Percentiles rank a stretch among this genome's conserved stretches.
phyloP scores from a whole-genome alignment of 257 asterid species.

The Anisodus tanguticus region DNA sequence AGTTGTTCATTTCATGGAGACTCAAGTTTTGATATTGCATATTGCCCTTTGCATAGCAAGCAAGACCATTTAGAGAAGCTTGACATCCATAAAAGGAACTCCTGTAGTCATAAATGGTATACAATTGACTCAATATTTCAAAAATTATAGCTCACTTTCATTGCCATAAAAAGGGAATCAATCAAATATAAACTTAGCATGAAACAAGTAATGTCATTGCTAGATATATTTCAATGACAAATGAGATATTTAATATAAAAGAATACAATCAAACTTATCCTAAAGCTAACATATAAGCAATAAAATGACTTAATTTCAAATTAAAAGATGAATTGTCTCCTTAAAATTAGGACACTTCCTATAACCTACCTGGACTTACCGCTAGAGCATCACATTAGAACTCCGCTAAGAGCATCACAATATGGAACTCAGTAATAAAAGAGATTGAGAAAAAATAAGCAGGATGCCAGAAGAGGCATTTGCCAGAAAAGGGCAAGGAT shows the following conservation, averaged over 20 bases:
- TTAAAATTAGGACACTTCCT: background rate
- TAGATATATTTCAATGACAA: slow-evolving; percentile 12
- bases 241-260: background rate
- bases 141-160: background rate
- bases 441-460: background rate
- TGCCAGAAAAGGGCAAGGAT: background rate
- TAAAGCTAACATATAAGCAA: background rate
- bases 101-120: slow-evolving; percentile 7
- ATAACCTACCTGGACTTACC: background rate
- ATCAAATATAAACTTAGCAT: background rate
- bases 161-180: background rate
- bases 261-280: background rate
- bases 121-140: background rate
- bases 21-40: background rate
- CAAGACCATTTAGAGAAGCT: slow-evolving; percentile 22
- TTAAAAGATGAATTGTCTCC: background rate
- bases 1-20: slow-evolving; percentile 8
- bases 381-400: background rate
- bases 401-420: background rate
- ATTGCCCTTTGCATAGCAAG: slow-evolving; percentile 9
- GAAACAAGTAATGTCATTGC: background rate
- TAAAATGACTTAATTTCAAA: background rate
- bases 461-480: background rate
- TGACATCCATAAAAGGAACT: slow-evolving; percentile 26
- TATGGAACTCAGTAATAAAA: background rate